Conservation (phyloP, 106 monocot species). For the Dendrobium officinale region DNA sequence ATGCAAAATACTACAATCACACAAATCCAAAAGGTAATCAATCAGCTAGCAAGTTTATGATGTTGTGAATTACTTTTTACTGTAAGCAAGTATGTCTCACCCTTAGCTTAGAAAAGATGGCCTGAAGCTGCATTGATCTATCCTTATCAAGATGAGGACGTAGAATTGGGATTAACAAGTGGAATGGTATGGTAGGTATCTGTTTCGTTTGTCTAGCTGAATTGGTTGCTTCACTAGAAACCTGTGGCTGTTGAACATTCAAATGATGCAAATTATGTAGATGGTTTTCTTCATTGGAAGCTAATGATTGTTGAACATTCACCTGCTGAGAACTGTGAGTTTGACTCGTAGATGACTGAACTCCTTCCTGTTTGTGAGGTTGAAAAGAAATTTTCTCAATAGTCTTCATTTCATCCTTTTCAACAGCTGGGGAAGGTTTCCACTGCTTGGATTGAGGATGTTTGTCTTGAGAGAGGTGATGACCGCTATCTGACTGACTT, state of each 20-base stretch:
- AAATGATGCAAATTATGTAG: slow-evolving; percentile 24
- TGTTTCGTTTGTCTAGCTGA: slow-evolving; percentile 28
- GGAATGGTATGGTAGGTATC: slow-evolving; percentile 50
- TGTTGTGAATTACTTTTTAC: not conserved
- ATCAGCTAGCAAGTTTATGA: not conserved
- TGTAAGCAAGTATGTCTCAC: slow-evolving; percentile 20
- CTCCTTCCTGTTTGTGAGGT: slow-evolving; percentile 23
- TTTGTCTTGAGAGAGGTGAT: slow-evolving; percentile 11
- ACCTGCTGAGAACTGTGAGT: slow-evolving; percentile 20
- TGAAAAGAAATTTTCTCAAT: slow-evolving; percentile 26
- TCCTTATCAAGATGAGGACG: slow-evolving; percentile 80
- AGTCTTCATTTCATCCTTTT: slow-evolving; percentile 18
- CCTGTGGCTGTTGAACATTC: slow-evolving; percentile 41
- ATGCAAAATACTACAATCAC: not conserved
- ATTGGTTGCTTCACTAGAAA: slow-evolving; percentile 37
- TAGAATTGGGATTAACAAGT: slow-evolving; percentile 63
- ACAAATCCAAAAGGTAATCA: not conserved
- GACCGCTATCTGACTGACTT: slow-evolving; percentile 19
- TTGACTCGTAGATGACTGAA: slow-evolving; percentile 28
- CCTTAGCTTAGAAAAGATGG: slow-evolving; percentile 63
- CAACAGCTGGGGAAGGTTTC: slow-evolving; percentile 18
- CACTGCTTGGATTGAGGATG: slow-evolving; percentile 22
- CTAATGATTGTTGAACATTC: slow-evolving; percentile 22
- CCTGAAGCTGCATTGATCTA: slow-evolving; percentile 65
- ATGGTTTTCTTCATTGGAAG: slow-evolving; percentile 41